Conservation (phyloP, 441 rosid genomes). For the Erodium chrysanthum region DNA sequence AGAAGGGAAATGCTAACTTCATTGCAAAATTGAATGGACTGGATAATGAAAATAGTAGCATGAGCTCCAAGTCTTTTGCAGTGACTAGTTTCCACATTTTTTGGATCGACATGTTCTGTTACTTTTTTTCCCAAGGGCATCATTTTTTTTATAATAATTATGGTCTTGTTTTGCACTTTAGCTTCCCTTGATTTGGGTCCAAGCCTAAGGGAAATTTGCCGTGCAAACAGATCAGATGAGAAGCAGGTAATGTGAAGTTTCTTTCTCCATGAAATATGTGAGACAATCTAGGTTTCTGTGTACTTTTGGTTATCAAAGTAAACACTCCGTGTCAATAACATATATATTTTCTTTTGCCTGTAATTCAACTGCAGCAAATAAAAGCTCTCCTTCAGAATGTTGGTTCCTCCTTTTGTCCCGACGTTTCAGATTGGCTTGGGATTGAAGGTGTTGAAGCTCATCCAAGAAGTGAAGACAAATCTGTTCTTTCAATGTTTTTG, state of each 20-base stretch:
- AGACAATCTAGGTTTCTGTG: not conserved
- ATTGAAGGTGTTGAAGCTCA: conserved; percentile 39
- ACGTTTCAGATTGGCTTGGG: conserved; percentile 68
- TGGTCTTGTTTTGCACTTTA: conserved; percentile 28
- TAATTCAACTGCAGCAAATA: conserved; percentile 55
- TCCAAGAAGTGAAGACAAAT: conserved; percentile 67
- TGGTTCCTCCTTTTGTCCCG: conserved; percentile 74
- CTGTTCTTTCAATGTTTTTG: conserved; percentile 65
- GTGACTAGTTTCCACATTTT: not conserved
- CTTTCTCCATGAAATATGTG: conserved; percentile 9
- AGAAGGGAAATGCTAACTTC: not conserved
- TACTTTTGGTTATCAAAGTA: not conserved
- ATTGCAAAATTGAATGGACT: not conserved
- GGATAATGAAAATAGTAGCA: not conserved
- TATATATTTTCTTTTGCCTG: conserved; percentile 15
- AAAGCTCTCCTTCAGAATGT: conserved; percentile 65
- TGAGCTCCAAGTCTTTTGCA: not conserved
- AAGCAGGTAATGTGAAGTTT: conserved; percentile 49
- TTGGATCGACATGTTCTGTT: not conserved
- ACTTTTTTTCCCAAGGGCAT: not conserved
- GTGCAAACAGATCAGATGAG: conserved; percentile 80
- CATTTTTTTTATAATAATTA: conserved; percentile 11
- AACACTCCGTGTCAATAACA: not conserved
- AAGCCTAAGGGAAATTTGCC: conserved; percentile 77
- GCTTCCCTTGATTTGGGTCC: conserved; percentile 70